phyloP scores from a whole-genome alignment of 192 early-diverging fungal genomes.

The Spinellus fusiger region DNA sequence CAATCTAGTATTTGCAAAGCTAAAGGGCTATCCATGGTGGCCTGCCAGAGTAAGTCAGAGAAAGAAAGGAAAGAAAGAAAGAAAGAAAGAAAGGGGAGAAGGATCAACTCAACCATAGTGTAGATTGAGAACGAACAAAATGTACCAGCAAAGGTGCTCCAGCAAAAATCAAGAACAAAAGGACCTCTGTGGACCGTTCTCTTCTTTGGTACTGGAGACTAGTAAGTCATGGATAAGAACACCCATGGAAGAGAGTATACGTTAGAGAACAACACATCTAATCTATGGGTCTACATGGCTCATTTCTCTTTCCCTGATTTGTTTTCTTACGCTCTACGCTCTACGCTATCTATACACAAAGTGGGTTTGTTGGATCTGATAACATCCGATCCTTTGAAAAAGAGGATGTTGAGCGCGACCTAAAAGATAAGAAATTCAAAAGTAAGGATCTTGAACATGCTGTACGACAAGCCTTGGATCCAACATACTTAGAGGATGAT shows the following conservation, averaged over 20 bases:
- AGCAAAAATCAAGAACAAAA: constrained; percentile 34
- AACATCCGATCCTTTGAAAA: constrained; percentile 29
- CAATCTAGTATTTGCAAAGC: constrained; percentile 51
- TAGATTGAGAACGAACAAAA: constrained; percentile 35
- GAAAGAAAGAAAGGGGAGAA: background rate
- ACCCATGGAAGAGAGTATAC: background rate
- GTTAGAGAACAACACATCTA: background rate
- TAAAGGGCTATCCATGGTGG: constrained; percentile 60
- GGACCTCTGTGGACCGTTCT: constrained; percentile 27
- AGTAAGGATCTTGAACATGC: constrained; percentile 29
- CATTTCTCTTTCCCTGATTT: background rate
- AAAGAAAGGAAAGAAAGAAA: background rate
- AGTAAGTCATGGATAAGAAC: constrained; percentile 25
- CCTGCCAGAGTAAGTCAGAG: constrained; percentile 46
- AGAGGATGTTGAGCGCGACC: constrained; percentile 16
- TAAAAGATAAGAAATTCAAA: constrained; percentile 34
- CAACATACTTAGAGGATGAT: background rate
- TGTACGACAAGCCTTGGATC: constrained; percentile 27
- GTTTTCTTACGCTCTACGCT: background rate
- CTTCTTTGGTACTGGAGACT: constrained; percentile 39
- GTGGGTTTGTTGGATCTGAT: constrained; percentile 37
- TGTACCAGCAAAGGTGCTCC: constrained; percentile 26
- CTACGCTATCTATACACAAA: too few relatives aligned
- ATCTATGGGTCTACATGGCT: background rate
- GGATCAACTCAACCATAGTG: background rate